Conservation (phyloP, 1,139 yeast genomes). For the Saccharomyces uvarum region DNA sequence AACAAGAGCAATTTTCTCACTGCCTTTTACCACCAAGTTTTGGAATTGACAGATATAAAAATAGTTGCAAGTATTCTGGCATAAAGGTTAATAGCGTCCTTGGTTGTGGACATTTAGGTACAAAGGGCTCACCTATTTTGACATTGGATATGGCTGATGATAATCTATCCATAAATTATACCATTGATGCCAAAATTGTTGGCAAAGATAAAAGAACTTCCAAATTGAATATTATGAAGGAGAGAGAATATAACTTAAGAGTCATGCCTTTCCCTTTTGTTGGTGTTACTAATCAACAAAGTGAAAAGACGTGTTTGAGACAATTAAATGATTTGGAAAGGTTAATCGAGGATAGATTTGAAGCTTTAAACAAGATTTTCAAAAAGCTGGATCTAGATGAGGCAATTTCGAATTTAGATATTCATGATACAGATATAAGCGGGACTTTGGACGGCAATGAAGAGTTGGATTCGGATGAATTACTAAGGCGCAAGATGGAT, state of each 20-base stretch:
- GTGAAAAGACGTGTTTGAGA: conserved; percentile 9
- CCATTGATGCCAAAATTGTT: conserved; percentile 30
- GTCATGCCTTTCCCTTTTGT: conserved; percentile 35
- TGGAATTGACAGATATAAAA: conserved; percentile 45
- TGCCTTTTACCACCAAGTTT: conserved; percentile 57
- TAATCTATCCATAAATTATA: conserved; percentile 29
- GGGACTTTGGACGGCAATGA: conserved; percentile 17
- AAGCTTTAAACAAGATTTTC: conserved; percentile 18
- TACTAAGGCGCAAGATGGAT: conserved; percentile 18
- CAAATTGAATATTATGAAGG: conserved; percentile 23
- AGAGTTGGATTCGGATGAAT: conserved; percentile 17
- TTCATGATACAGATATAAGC: conserved; percentile 18
- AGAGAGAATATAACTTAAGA: conserved; percentile 30
- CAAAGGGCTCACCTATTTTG: conserved; percentile 35
- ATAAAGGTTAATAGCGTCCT: conserved; percentile 29
- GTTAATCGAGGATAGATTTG: conserved; percentile 19
- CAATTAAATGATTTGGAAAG: conserved; percentile 17
- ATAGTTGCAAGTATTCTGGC: conserved; percentile 30
- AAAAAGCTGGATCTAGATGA: conserved; percentile 14
- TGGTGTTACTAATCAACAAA: neutral
- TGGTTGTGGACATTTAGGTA: conserved; percentile 38
- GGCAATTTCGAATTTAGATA: conserved; percentile 17
- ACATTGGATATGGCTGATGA: conserved; percentile 33
- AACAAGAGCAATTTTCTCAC: conserved; percentile 47
- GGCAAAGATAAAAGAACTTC: conserved; percentile 22